These are phyloP conservation scores for Cnidoscolus chayamansa DNA, from an alignment of 441 rosid genomes.

Conservation along the genomic window DNA sequence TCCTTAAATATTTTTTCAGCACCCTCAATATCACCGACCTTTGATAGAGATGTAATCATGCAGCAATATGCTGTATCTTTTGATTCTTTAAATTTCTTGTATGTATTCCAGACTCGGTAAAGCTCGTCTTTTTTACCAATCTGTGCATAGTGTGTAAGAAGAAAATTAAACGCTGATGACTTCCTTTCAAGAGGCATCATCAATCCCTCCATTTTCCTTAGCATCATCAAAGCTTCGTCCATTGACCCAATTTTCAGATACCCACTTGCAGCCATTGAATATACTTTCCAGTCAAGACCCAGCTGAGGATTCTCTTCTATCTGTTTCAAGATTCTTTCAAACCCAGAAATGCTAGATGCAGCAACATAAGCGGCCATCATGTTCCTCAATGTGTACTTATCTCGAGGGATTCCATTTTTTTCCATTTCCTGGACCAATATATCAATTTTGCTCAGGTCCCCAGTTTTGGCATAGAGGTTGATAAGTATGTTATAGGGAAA, in stretches of 20 bases:
- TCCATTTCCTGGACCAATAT: conserved; percentile 37
- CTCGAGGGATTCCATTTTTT: conserved; percentile 18
- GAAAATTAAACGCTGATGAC: conserved; percentile 8
- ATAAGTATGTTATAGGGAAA: conserved; percentile 33
- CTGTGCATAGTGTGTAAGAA: conserved; percentile 24
- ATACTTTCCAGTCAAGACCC: conserved; percentile 21
- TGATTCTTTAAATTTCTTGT: conserved; percentile 18
- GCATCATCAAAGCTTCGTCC: conserved; percentile 31
- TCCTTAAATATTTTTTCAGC: conserved; percentile 38
- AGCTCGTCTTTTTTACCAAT: conserved; percentile 21
- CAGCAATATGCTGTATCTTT: background rate
- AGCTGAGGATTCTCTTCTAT: conserved; percentile 12
- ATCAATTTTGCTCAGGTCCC: conserved; percentile 31
- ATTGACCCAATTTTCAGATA: conserved; percentile 26
- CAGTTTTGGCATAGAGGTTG: conserved; percentile 25
- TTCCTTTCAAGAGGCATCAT: background rate
- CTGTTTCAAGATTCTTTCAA: conserved; percentile 31
- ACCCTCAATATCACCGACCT: conserved; percentile 31
- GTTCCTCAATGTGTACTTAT: conserved; percentile 18
- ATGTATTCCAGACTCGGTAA: conserved; percentile 32
- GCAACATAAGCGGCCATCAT: conserved; percentile 18
- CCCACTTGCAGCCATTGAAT: conserved; percentile 27
- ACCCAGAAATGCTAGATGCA: conserved; percentile 20
- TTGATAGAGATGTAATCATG: conserved; percentile 26
- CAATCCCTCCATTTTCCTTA: conserved; percentile 34